Evolutionary conservation across 2,329 filamentous ascomycete genomes (phyloP), one percentile per base, ranked within the genome.

Genomic region (Talaromyces sp.): DNA sequence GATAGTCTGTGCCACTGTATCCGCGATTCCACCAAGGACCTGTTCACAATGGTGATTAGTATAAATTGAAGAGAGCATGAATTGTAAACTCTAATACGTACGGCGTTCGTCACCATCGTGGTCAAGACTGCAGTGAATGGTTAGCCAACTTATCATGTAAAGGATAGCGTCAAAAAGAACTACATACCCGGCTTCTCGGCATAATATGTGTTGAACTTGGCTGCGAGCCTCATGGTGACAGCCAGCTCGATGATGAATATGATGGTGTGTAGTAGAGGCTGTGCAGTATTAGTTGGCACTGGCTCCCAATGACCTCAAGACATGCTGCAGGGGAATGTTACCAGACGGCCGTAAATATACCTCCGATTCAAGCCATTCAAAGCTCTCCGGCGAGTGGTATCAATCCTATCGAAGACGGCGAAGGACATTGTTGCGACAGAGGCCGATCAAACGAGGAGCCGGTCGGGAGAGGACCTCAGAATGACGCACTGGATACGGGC

Each of bases 61-160:
- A 59, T 51, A 31, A 42, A 14, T 36, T 18, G 18, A 27, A 5
- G 3, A 31, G 14, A 56, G 7, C 28, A 14, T 31, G 18, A 3
- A 14, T 3, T 16, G 54, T 12, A 60, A 34, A 59, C 85, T 73
- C 86, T 23, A 27, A 47, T 47, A 47, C 44, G 44, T 27, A 89
- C 89, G 68, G 95, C 91, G 80, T 99, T 99, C 75, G 94, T 96
- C 73, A 97, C 91, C 94, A 99, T 99, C 78, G 96, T 99, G 65
- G 95, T 99, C 71, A 99, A 86, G 50, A 99, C 91, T 90, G 73
- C 28, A 62, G 68, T 71, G 62, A 70, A 67, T 16, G 5, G 57
- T 63, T 50, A 55, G 28, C 56, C 56, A 40, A 42, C 53, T 59
- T 44, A 14, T 10, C 28, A 51, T 28, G 3, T 16, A 27, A 3